Percentiles rank a stretch among this genome's conserved stretches.
Conservation (phyloP, 2,329 filamentous ascomycete genomes). For the Remersonia thermophila region DNA sequence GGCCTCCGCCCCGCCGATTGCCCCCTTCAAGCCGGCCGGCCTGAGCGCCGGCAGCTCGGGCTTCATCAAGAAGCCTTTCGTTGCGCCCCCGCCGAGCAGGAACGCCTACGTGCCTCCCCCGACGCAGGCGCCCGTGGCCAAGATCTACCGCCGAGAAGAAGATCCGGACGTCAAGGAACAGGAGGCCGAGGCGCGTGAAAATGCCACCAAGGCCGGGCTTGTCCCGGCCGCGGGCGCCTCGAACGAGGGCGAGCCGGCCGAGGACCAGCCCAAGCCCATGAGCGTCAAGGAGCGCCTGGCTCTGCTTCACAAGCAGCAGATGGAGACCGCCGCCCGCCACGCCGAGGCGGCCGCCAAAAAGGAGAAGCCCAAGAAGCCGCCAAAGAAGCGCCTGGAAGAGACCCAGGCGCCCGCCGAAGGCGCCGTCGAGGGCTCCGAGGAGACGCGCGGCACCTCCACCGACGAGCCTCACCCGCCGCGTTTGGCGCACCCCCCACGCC, state of each 20-base stretch:
- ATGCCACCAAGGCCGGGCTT: constrained; percentile 57
- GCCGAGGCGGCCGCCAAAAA: constrained; percentile 69
- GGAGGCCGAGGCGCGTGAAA: constrained; percentile 53
- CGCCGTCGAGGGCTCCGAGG: constrained; percentile 37
- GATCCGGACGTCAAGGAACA: constrained; percentile 60
- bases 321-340: constrained; percentile 75
- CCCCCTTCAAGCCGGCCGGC: constrained; percentile 76
- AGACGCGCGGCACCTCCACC: constrained; percentile 37
- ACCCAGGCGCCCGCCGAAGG: constrained; percentile 25
- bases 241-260: constrained; percentile 43
- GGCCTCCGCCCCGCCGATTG: constrained; percentile 66
- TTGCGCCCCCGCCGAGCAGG: constrained; percentile 84
- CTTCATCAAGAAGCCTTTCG: constrained; percentile 95
- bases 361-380: constrained; percentile 71
- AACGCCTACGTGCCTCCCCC: constrained; percentile 77
- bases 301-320: constrained; percentile 81
- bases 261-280: constrained; percentile 81
- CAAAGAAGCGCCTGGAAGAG: constrained; percentile 53
- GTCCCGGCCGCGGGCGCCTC: constrained; percentile 28
- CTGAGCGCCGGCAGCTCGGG: constrained; percentile 44
- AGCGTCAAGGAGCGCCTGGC: constrained; percentile 94
- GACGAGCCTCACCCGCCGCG: constrained; percentile 34
- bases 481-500: constrained; percentile 33
- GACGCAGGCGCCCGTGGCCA: constrained; percentile 57
- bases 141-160: constrained; percentile 76